Evolutionary conservation across 306 rosid genomes (phyloP), one percentile per base, ranked within the genome.

Genomic region (Vigna reflexopilosa): DNA sequence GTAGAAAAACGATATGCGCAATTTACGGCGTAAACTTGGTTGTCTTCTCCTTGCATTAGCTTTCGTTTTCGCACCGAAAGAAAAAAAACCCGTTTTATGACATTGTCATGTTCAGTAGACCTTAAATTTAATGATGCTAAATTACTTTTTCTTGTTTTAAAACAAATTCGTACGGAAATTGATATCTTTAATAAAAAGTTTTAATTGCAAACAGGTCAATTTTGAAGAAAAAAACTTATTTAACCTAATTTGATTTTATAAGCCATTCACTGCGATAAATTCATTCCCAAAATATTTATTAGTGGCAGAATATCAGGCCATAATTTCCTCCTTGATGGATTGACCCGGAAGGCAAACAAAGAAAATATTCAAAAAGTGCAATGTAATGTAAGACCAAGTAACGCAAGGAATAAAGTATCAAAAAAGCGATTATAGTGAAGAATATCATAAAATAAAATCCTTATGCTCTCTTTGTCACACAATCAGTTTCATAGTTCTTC

Each of bases 1-100:
- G 9, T 14, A 22, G 55, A 58, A 62, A 15, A 66, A 52, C 22
- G 5, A 66, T 38, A 40, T 34, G 79, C 85, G 67, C 72, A 42
- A 77, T 14, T 82, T 59, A 20, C 82, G 82, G 85, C 85, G 45
- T 76, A 57, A 69, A 11, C 5, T 30, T 34, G 9, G 26, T 55
- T 36, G 62, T 4, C 75, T 9, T 44, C 75, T 40, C 12, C 3
- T 2, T 3, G 34, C 34, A 26, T 34, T 17, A 42, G 47, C 47
- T 42, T 42, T 42, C 47, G 1, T 42, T 42, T 45, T 65, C 30
- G 1, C 15, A 36, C 68, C 12, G 1, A 34, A 34, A 40, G 38
- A 54, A 19, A 17, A 20, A 20, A 52, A 6, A 0, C 11, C 3
- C 28, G 9, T 9, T 44, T 15, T 62, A 62, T 6, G 6, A 34